A percentile compares a stretch with the other conserved stretches of the same genome.
Evolutionary conservation across 2,329 filamentous ascomycete species (phyloP).

Genomic region (Phialocephala subalpina): DNA sequence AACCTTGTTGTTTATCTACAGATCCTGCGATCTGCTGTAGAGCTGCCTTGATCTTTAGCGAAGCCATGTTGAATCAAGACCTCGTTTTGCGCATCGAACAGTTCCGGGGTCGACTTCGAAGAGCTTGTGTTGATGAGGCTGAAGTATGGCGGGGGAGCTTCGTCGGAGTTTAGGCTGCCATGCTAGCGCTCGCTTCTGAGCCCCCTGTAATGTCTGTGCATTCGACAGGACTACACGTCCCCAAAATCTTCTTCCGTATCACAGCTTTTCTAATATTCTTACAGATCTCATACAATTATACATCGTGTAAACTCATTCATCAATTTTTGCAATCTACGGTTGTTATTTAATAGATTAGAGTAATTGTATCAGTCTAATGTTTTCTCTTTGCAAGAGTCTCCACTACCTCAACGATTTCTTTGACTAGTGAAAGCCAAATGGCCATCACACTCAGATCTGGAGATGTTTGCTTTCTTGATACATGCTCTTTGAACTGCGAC

Average conservation of each 20-base stretch:
- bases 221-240: not conserved
- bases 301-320: too few relatives aligned
- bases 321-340: too few relatives aligned
- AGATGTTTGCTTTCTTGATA: too few relatives aligned
- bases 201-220: not conserved
- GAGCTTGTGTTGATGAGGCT: constrained; percentile 31
- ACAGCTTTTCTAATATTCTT: not conserved
- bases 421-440: too few relatives aligned
- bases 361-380: too few relatives aligned
- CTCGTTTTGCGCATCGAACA: not conserved
- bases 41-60: constrained; percentile 52
- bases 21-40: constrained; percentile 51
- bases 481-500: too few relatives aligned
- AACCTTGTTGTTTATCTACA: constrained; percentile 54
- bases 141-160: constrained; percentile 32
- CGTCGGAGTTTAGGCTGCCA: constrained; percentile 21
- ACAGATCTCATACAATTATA: too few relatives aligned
- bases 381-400: too few relatives aligned
- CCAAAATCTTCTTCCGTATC: not conserved
- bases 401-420: too few relatives aligned
- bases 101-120: not conserved
- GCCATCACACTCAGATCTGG: too few relatives aligned
- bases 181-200: constrained; percentile 16
- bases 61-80: constrained; percentile 37
- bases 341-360: too few relatives aligned